These are phyloP conservation scores for Chlorella sp. DNA, from an alignment of 139 green algal species.

Conservation along the genomic window DNA sequence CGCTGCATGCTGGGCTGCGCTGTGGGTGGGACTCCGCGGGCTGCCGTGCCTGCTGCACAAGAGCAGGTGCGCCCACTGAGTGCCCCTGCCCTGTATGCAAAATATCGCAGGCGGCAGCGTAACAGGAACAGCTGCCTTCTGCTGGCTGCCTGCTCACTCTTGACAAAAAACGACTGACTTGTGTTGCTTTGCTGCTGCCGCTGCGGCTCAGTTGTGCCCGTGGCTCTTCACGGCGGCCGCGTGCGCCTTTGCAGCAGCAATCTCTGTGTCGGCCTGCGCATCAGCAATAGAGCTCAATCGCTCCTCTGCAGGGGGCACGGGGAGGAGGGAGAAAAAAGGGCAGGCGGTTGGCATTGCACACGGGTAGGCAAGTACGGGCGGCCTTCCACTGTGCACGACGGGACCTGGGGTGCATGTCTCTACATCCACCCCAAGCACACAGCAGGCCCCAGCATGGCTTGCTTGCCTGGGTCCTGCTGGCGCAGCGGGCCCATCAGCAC, in stretches of 20 bases:
- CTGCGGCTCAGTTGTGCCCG: no score
- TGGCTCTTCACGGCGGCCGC: constrained; percentile 4
- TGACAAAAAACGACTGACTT: not conserved
- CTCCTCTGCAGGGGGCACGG: constrained; percentile 8
- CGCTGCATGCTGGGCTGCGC: no score
- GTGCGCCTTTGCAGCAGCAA: not conserved
- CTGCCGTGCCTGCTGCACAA: no score
- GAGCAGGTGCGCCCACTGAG: no score
- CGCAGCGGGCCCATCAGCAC: constrained; percentile 27
- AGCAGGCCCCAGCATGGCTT: not conserved
- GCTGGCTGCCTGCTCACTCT: not conserved
- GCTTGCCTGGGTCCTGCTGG: constrained; percentile 18
- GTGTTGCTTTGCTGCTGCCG: no score
- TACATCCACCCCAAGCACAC: not conserved
- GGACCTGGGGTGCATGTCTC: not conserved
- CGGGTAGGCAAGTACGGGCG: not conserved
- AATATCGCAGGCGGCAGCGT: no score
- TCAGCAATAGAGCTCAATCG: constrained; percentile 1
- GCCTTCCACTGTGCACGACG: not conserved
- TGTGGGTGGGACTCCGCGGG: no score
- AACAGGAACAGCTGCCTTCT: not conserved
- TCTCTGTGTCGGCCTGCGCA: constrained; percentile 9
- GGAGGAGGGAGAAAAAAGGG: no score
- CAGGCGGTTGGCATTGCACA: not conserved
- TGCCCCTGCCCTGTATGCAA: no score